Conservation (phyloP, 305 asterid genomes). For the Fraxinus dipetala region DNA sequence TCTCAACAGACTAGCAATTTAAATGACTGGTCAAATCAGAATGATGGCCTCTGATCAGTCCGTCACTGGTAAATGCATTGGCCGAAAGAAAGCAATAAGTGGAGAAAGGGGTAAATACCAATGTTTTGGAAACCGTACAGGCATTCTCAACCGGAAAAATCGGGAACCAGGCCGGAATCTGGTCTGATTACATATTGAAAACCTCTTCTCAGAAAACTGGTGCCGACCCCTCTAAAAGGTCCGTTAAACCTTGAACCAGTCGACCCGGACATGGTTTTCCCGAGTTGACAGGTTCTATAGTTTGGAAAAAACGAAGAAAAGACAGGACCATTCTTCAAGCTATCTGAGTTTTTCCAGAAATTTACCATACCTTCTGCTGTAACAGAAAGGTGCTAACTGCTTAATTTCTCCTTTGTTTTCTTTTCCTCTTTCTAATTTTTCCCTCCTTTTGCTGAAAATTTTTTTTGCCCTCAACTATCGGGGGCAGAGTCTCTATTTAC, state of each 20-base stretch:
- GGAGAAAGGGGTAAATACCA: not conserved
- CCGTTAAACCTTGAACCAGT: not conserved
- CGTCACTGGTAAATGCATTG: not conserved
- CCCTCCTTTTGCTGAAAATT: not conserved
- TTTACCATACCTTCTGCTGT: not conserved
- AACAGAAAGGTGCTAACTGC: not conserved
- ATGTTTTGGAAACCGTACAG: not conserved
- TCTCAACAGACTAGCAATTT: not conserved
- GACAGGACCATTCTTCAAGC: not conserved
- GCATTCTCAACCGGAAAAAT: not conserved
- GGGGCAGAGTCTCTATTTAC: not conserved
- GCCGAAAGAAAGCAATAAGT: not conserved
- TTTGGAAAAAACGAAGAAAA: not conserved
- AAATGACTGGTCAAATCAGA: slow-evolving; percentile 10
- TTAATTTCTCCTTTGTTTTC: not conserved
- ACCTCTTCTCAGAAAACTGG: not conserved
- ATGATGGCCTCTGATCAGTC: not conserved
- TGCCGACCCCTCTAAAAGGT: not conserved
- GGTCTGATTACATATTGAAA: not conserved
- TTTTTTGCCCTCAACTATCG: not conserved
- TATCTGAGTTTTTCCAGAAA: not conserved
- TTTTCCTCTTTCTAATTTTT: not conserved
- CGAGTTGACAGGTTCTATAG: not conserved
- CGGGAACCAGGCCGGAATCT: not conserved
- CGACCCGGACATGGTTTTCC: not conserved